These are phyloP conservation scores for Alternaria burnsii DNA, from an alignment of 2,329 filamentous ascomycete species.

Conservation along the genomic window DNA sequence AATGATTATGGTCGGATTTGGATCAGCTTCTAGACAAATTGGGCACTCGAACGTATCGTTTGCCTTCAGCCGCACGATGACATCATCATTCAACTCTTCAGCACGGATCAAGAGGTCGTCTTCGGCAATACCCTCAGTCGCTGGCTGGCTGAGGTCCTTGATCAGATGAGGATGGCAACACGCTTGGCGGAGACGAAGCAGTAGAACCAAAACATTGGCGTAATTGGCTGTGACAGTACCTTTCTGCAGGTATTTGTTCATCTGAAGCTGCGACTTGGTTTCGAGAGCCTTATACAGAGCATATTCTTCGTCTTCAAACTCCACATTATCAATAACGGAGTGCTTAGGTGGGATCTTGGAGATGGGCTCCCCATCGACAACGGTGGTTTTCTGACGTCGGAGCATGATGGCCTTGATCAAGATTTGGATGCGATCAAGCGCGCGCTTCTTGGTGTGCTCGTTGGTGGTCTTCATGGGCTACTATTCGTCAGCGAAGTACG, in stretches of 20 bases:
- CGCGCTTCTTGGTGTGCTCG: constrained; percentile 49
- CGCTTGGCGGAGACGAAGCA: constrained; percentile 81
- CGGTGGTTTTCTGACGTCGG: constrained; percentile 80
- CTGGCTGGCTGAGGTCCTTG: constrained; percentile 70
- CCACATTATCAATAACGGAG: constrained; percentile 67
- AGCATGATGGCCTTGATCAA: constrained; percentile 83
- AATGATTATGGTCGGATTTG: constrained; percentile 78
- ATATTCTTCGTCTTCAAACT: constrained; percentile 72
- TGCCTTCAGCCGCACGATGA: constrained; percentile 72
- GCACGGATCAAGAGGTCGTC: constrained; percentile 70
- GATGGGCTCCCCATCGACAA: constrained; percentile 81
- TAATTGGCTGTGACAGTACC: constrained; percentile 75
- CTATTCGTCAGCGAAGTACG: not conserved
- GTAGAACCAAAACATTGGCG: constrained; percentile 79
- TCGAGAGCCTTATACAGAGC: constrained; percentile 73
- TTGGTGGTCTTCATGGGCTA: constrained; percentile 54
- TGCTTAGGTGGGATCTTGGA: constrained; percentile 72
- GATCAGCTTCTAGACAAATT: constrained; percentile 79
- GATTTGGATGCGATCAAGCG: constrained; percentile 76
- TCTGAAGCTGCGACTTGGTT: constrained; percentile 69
- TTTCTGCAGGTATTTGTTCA: constrained; percentile 78
- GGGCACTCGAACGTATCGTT: constrained; percentile 76
- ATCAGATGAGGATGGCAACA: constrained; percentile 81
- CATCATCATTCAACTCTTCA: constrained; percentile 64
- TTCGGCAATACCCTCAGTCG: constrained; percentile 64